Percentiles rank a stretch among this genome's conserved stretches.
Conservation (phyloP, 768 basidiomycete species). For the Mycena floridula region DNA sequence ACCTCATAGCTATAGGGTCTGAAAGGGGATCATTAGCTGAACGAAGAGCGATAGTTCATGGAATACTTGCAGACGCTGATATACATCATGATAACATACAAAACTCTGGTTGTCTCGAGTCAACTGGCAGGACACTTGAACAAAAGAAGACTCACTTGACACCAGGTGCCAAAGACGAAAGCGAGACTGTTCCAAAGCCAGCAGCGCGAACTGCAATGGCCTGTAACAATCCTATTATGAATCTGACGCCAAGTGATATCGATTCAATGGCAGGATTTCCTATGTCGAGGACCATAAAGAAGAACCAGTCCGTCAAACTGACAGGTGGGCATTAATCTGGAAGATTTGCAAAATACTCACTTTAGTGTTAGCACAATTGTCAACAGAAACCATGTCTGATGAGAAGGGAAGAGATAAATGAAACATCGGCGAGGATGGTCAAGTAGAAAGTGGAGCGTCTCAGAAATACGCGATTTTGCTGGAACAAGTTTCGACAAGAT, state of each 20-base stretch:
- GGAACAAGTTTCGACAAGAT: conserved; percentile 55
- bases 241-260: conserved; percentile 65
- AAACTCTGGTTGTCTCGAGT: conserved; percentile 41
- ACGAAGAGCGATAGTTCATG: conserved; percentile 2
- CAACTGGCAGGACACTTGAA: conserved; percentile 1
- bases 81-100: conserved; percentile 95
- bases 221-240: conserved; percentile 75
- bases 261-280: conserved; percentile 62
- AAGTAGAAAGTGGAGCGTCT: conserved; percentile 86
- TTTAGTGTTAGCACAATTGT: conserved; percentile 62
- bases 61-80: conserved; percentile 65
- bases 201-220: conserved; percentile 78
- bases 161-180: conserved; percentile 78
- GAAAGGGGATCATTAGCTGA: conserved; percentile 2
- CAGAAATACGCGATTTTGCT: conserved; percentile 50
- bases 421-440: conserved; percentile 94
- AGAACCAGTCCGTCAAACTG: conserved; percentile 83
- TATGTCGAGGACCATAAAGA: conserved; percentile 85
- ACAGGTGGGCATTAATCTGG: neutral
- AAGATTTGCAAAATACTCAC: conserved; percentile 47
- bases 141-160: conserved; percentile 59
- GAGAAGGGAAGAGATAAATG: conserved; percentile 85
- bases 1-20: conserved; percentile 85
- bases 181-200: conserved; percentile 74
- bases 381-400: conserved; percentile 90